Base-by-base conservation (phyloP, 2,329 filamentous ascomycete genomes). In the Grosmannia clavigera region DNA sequence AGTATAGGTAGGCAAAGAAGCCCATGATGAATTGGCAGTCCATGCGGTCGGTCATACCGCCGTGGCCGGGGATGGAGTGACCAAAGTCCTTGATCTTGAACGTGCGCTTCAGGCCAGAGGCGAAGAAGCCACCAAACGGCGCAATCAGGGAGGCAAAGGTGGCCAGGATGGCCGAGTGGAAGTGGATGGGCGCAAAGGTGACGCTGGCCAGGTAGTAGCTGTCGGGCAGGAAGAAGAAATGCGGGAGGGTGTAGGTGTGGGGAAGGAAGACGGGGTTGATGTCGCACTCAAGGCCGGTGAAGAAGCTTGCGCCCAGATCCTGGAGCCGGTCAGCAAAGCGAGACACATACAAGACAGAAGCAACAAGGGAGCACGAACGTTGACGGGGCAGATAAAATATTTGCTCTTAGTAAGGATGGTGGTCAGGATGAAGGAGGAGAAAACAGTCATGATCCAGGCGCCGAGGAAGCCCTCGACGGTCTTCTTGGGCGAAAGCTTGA, bases 41-140 rank as follows among this genome's bases (percentile, higher is more conserved):
- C 92, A 99, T 97, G 63, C 94, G 88, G 71, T 99, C 94, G 19
- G 94, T 99, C 76, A 99, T 97, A 67, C 94, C 94, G 63, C 94
- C 94, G 69, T 99, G 94, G 27, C 94, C 94, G 1, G 94, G 94
- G 67, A 99, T 99, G 1, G 91, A 95, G 74, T 99, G 90, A 66
- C 94, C 94, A 75, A 99, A 99, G 76, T 99, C 94, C 80, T 99
- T 99, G 80, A 99, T 95, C 78, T 99, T 97, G 78, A 99, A 99
- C 4, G 92, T 96, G 35, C 94, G 89, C 82, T 99, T 99, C 61
- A 99, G 81, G 0, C 94, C 94, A 2, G 92, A 96, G 5, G 94
- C 94, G 71, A 99, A 99, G 81, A 99, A 99, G 35, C 94, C 94
- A 60, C 94, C 94, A 69, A 99, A 99, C 3, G 94, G 94, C 10